Evolutionary conservation across 495 filamentous ascomycete species (phyloP), one percentile per base, ranked within the genome.

Genomic region (Penicillium longicatenatum): DNA sequence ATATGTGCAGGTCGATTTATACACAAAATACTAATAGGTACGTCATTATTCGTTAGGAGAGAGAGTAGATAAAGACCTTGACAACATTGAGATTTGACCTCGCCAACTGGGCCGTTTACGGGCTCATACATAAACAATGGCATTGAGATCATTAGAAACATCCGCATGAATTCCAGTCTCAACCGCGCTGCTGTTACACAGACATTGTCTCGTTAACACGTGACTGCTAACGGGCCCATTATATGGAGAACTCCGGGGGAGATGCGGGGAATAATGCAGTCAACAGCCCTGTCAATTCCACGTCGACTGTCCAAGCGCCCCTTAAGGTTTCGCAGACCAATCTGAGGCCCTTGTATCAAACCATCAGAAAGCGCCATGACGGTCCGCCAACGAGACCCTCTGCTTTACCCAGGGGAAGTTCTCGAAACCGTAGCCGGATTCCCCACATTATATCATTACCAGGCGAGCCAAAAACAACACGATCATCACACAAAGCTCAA

Each of bases 391-490:
- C 2, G 4, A 20, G 7, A 20, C n/a, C 2, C 12, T 24, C 19
- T 26, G 29, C 46, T 67, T 7, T 67, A 70, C 19, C 50, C 56
- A 14, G 61, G 61, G 6, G 67, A 70, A 39, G 22, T 47, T 8
- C 29, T 63, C 20, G 67, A 65, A 5, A 57, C 35, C 19, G 55
- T 63, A 12, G 47, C 52, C 16, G 67, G 61, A 7, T 61, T 59
- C 39, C 59, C 64, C 17, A 63, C 60, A 9, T 50, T 67, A 17
- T 67, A 62, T 21, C 60, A 70, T 19, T 70, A 57, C 45, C 55
- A 53, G 20, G 37, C 57, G 55, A 47, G 44, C 49, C 12, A 31
- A 42, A 30, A 44, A 26, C n/a, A 19, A 31, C n/a, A n/a, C 7
- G 22, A 10, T 20, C 1, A 14, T 2, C 10, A 6, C 10, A 8